A percentile compares a stretch with the other conserved stretches of the same genome.
These are phyloP conservation scores for Russula sp. DNA, from an alignment of 768 basidiomycete genomes.

Conservation along the genomic window DNA sequence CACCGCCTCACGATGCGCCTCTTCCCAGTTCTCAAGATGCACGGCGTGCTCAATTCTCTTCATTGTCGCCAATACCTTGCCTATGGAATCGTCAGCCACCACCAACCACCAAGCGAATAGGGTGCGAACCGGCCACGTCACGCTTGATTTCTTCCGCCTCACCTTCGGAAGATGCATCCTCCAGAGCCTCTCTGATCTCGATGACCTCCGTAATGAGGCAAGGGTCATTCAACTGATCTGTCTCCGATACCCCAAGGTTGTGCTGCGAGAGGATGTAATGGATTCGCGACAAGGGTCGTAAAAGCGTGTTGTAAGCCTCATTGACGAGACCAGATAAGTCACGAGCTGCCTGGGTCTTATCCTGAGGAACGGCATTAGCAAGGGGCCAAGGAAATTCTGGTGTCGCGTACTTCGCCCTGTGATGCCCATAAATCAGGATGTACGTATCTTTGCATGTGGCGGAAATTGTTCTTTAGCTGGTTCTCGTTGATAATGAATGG, in stretches of 20 bases:
- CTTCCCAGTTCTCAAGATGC: slow-evolving; percentile 46
- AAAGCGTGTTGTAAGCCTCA: slow-evolving; percentile 71
- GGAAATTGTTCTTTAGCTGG: slow-evolving; percentile 58
- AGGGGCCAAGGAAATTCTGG: neutral
- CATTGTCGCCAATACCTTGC: slow-evolving; percentile 43
- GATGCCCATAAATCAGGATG: slow-evolving; percentile 87
- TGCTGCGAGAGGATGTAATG: slow-evolving; percentile 74
- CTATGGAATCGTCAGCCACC: slow-evolving; percentile 33
- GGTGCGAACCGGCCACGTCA: slow-evolving; percentile 49
- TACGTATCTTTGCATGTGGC: slow-evolving; percentile 64
- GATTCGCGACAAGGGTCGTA: slow-evolving; percentile 66
- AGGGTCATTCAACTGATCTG: slow-evolving; percentile 65
- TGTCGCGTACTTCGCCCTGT: slow-evolving; percentile 45
- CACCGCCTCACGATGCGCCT: slow-evolving; percentile 54
- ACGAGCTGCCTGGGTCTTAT: slow-evolving; percentile 54
- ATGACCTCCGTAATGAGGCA: slow-evolving; percentile 72
- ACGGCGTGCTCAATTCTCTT: slow-evolving; percentile 46
- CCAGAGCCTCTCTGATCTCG: slow-evolving; percentile 71
- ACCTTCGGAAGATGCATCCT: slow-evolving; percentile 47
- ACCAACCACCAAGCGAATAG: neutral
- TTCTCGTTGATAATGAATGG: slow-evolving; percentile 63
- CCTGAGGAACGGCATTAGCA: slow-evolving; percentile 32
- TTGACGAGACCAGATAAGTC: slow-evolving; percentile 72
- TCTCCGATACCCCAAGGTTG: slow-evolving; percentile 54
- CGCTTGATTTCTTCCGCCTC: slow-evolving; percentile 47